These are phyloP conservation scores for Alternaria longipes DNA, from an alignment of 2,329 filamentous ascomycete species.

Conservation along the genomic window DNA sequence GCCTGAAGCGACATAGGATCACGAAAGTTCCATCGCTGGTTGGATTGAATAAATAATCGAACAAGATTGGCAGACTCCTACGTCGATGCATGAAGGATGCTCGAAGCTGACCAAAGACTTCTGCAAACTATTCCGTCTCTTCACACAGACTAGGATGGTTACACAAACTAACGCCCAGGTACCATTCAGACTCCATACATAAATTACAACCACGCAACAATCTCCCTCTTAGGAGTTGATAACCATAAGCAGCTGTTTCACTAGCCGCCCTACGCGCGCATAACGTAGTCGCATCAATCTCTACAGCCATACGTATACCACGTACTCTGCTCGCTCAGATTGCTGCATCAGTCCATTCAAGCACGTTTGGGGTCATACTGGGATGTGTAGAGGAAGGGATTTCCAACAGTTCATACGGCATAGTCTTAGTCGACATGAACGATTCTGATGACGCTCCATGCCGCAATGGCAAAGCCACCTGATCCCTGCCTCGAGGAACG, in stretches of 20 bases:
- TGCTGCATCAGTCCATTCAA: neutral
- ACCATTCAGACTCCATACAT: neutral
- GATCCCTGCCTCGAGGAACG: neutral
- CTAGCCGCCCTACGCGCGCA: neutral
- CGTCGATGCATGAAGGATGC: neutral
- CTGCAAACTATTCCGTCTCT: neutral
- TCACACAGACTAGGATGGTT: neutral
- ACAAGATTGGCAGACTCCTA: neutral
- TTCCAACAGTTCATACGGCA: slow-evolving; percentile 3
- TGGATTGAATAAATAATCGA: neutral
- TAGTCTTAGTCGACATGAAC: neutral
- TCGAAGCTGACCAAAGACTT: neutral
- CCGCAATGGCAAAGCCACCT: neutral
- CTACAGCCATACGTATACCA: neutral
- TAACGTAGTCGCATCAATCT: neutral
- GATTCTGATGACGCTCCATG: neutral
- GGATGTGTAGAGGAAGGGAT: neutral
- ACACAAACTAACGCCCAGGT: neutral
- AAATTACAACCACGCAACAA: neutral
- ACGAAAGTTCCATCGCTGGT: neutral
- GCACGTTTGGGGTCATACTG: neutral
- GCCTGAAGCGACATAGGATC: neutral
- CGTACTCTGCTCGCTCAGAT: neutral
- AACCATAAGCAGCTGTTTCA: neutral
- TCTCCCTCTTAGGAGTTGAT: neutral